phyloP scores from a whole-genome alignment of 257 asterid species.

The Forsythia viridissima region DNA sequence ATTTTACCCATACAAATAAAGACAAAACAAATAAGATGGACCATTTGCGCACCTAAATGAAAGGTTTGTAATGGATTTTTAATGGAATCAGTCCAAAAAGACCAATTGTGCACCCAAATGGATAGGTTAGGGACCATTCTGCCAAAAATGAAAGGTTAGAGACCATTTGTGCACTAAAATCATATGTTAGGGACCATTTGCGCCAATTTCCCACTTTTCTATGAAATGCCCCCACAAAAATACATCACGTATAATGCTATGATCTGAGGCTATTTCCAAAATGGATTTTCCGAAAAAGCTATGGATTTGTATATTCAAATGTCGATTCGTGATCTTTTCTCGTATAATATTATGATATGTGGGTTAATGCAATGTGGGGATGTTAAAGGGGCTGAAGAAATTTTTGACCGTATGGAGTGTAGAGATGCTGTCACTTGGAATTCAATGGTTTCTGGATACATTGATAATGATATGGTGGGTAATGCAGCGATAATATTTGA shows the following conservation, averaged over 20 bases:
- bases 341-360: constrained; percentile 55
- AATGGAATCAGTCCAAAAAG: too few species aligned
- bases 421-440: constrained; percentile 67
- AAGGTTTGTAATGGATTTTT: too few species aligned
- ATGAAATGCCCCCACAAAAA: constrained; percentile 55
- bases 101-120: too few species aligned
- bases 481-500: constrained; percentile 45
- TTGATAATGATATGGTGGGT: constrained; percentile 43
- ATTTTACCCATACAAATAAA: too few species aligned
- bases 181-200: too few species aligned
- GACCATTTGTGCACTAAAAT: too few species aligned
- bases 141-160: too few species aligned
- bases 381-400: constrained; percentile 59
- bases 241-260: constrained; percentile 59
- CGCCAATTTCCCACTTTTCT: constrained; percentile 19
- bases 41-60: too few species aligned
- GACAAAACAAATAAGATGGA: too few species aligned
- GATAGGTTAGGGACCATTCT: too few species aligned
- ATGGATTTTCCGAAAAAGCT: constrained; percentile 45
- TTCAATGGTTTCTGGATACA: constrained; percentile 62
- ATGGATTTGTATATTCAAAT: constrained; percentile 38
- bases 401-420: constrained; percentile 42
- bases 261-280: constrained; percentile 62
- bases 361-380: constrained; percentile 58
- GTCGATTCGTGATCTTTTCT: constrained; percentile 59